These are phyloP conservation scores for Trichoderma parareesei DNA, from an alignment of 495 filamentous ascomycete species.

Conservation along the genomic window DNA sequence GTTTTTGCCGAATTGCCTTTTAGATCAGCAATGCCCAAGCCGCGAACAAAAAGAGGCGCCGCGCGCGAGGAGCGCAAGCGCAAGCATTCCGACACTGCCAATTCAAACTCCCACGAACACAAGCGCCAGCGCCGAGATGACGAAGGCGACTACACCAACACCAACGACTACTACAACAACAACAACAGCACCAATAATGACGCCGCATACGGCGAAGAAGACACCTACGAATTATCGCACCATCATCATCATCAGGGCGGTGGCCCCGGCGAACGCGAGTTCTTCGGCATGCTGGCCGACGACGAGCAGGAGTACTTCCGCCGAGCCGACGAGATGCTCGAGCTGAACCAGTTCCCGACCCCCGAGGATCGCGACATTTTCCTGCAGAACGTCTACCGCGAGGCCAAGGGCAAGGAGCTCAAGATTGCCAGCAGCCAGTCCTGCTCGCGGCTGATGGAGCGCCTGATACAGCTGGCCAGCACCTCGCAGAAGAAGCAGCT, in stretches of 20 bases:
- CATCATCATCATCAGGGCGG: slow-evolving; percentile 13
- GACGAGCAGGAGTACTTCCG: slow-evolving; percentile 94
- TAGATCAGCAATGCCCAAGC: slow-evolving; percentile 9
- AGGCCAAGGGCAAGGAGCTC: slow-evolving; percentile 85
- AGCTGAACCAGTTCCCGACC: slow-evolving; percentile 73
- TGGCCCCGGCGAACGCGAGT: slow-evolving; percentile 41
- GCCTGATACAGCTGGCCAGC: slow-evolving; percentile 74
- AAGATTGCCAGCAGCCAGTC: slow-evolving; percentile 94
- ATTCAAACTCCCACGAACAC: slow-evolving; percentile 17
- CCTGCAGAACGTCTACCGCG: slow-evolving; percentile 73
- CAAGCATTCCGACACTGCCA: slow-evolving; percentile 23
- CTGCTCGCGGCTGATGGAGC: slow-evolving; percentile 87
- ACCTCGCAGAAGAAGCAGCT: slow-evolving; percentile 73
- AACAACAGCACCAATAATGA: slow-evolving; percentile 24
- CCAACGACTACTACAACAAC: slow-evolving; percentile 12
- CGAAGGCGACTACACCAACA: slow-evolving; percentile 10
- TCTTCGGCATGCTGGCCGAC: slow-evolving; percentile 84
- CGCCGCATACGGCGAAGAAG: slow-evolving; percentile 19
- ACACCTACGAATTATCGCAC: background rate
- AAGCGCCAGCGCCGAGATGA: slow-evolving; percentile 33
- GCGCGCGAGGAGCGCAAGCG: slow-evolving; percentile 31
- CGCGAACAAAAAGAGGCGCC: slow-evolving; percentile 22
- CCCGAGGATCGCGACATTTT: slow-evolving; percentile 73
- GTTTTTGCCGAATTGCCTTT: background rate
- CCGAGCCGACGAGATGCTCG: slow-evolving; percentile 76